Evolutionary conservation across 2,329 filamentous ascomycete genomes (phyloP).

Genomic region (Colletotrichum sp.): DNA sequence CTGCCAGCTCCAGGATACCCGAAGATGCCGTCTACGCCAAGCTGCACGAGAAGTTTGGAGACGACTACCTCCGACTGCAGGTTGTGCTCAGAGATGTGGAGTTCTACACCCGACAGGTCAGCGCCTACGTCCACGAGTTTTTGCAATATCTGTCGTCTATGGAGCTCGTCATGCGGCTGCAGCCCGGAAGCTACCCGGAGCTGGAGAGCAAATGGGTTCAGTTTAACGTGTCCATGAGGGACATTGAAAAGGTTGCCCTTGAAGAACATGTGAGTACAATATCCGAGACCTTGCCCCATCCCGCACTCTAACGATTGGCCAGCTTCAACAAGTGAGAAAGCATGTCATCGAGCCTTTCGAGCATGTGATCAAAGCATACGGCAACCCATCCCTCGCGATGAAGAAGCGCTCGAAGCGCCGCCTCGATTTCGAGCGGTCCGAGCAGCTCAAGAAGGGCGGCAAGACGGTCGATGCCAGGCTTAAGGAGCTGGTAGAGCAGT

Average conservation of each 20-base stretch:
- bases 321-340: conserved; percentile 72
- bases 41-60: conserved; percentile 84
- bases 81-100: conserved; percentile 94
- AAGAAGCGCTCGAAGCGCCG: conserved; percentile 94
- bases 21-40: conserved; percentile 85
- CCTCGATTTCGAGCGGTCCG: conserved; percentile 83
- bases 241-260: conserved; percentile 81
- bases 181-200: conserved; percentile 78
- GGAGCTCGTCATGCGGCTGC: conserved; percentile 77
- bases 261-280: conserved; percentile 77
- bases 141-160: conserved; percentile 81
- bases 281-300: background rate
- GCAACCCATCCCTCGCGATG: conserved; percentile 86
- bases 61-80: conserved; percentile 90
- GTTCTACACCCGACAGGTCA: conserved; percentile 83
- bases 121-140: conserved; percentile 81
- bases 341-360: conserved; percentile 87
- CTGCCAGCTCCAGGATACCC: conserved; percentile 62
- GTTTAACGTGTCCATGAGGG: conserved; percentile 85
- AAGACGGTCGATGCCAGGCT: conserved; percentile 90
- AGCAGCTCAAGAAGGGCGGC: conserved; percentile 76
- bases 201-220: conserved; percentile 93
- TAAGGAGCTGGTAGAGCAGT: conserved; percentile 83
- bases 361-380: conserved; percentile 77
- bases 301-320: background rate